A percentile compares a stretch with the other conserved stretches of the same genome.
phyloP scores from a whole-genome alignment of 2,329 filamentous ascomycete species.

The Fusarium kyushuense region DNA sequence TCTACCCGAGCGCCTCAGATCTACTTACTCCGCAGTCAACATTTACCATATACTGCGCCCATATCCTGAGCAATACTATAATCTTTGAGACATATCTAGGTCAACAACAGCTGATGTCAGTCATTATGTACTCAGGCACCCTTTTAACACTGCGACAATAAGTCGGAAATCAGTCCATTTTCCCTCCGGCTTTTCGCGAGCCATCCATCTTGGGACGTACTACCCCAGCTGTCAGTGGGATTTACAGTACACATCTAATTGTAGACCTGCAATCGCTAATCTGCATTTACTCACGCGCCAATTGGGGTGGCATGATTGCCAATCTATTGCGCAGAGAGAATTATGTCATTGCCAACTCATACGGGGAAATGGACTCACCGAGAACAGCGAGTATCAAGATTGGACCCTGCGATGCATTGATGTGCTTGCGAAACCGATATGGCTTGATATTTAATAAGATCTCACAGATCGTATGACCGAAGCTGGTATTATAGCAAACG shows the following conservation, averaged over 20 bases:
- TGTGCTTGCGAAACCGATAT: neutral
- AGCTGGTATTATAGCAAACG: neutral
- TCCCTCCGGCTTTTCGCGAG: conserved; percentile 27
- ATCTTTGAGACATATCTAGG: neutral
- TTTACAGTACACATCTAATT: neutral
- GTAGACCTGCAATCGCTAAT: neutral
- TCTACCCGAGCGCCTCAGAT: conserved; percentile 13
- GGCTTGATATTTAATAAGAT: neutral
- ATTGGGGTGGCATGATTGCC: conserved; percentile 35
- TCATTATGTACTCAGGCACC: neutral
- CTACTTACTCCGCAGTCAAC: neutral
- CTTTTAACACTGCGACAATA: conserved; percentile 19
- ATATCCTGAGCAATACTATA: neutral
- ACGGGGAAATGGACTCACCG: neutral
- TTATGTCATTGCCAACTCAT: neutral
- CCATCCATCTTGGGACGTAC: neutral
- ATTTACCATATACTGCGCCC: too few species aligned
- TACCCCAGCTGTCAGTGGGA: neutral
- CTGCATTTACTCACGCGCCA: conserved; percentile 3
- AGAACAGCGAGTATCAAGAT: neutral
- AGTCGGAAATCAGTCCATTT: conserved; percentile 25
- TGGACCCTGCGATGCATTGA: neutral
- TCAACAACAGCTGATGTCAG: neutral
- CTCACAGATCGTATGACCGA: neutral
- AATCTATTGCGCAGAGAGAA: neutral